Conservation (phyloP, 768 basidiomycete species). For the Lyophyllum semitale region DNA sequence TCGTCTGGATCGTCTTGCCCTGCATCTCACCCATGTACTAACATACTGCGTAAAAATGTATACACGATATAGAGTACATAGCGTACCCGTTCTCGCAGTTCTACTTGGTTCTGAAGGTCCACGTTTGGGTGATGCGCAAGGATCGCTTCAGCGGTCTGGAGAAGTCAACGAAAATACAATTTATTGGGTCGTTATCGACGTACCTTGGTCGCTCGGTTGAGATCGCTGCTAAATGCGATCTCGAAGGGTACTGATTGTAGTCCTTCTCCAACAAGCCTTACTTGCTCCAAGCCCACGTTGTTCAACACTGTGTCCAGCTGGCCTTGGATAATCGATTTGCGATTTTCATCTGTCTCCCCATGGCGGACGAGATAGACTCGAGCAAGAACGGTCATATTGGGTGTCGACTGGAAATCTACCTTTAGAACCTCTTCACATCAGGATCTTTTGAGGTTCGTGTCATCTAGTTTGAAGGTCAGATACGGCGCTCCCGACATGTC, state of each 20-base stretch:
- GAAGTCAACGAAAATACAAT: conserved; percentile 1
- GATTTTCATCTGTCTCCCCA: conserved; percentile 77
- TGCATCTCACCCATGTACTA: conserved; percentile 44
- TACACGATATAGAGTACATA: not conserved
- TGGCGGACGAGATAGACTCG: conserved; percentile 72
- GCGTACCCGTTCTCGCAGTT: conserved; percentile 68
- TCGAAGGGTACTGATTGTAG: conserved; percentile 58
- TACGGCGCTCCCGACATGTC: no score
- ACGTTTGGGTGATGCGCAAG: conserved; percentile 53
- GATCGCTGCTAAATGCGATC: conserved; percentile 70
- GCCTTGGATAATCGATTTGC: conserved; percentile 67
- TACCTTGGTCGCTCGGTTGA: conserved; percentile 68
- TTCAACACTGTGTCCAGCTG: conserved; percentile 74
- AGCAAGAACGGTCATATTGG: conserved; percentile 31
- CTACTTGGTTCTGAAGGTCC: conserved; percentile 41
- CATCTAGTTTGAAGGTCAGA: no score
- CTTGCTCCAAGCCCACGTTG: conserved; percentile 60
- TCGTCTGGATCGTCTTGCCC: conserved; percentile 34
- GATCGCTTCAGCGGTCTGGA: conserved; percentile 69
- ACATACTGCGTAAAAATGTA: not conserved
- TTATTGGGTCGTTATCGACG: conserved; percentile 10
- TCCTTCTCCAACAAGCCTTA: conserved; percentile 51
- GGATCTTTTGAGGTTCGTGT: no score
- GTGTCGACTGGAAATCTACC: conserved; percentile 4
- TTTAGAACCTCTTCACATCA: not conserved